Percentiles rank a stretch among this genome's conserved stretches.
These are phyloP conservation scores for Apodospora peruviana DNA, from an alignment of 495 filamentous ascomycete species.

Conservation along the genomic window DNA sequence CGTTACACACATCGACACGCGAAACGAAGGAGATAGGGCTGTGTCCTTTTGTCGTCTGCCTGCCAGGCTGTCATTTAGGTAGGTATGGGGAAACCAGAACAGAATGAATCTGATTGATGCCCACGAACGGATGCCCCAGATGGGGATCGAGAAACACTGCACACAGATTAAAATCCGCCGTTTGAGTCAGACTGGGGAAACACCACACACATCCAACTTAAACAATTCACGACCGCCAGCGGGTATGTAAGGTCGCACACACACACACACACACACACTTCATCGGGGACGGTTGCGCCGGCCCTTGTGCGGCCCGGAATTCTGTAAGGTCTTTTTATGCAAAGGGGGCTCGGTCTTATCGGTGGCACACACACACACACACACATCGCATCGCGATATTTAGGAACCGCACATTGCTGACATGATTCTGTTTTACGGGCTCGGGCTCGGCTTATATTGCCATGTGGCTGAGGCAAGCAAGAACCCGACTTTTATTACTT, in stretches of 20 bases:
- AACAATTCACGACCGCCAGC: too few relatives aligned
- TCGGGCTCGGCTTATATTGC: neutral
- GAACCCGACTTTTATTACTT: too few relatives aligned
- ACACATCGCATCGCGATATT: neutral
- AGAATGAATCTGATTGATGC: neutral
- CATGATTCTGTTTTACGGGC: neutral
- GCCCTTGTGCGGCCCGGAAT: neutral
- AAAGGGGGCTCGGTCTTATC: too few relatives aligned
- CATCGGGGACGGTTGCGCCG: neutral
- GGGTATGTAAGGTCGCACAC: too few relatives aligned
- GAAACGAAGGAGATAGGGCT: neutral
- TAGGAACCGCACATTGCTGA: neutral
- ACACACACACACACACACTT: too few relatives aligned
- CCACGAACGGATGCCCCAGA: neutral
- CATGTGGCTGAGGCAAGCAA: neutral
- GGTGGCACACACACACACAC: too few relatives aligned
- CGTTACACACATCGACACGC: neutral
- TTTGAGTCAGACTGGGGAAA: conserved; percentile 10
- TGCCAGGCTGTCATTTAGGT: neutral
- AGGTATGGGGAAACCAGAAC: neutral
- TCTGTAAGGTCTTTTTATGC: neutral
- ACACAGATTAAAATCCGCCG: neutral
- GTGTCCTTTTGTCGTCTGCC: conserved; percentile 1
- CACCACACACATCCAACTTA: too few relatives aligned
- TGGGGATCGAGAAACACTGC: neutral